Evolutionary conservation across 2,329 filamentous ascomycete species (phyloP), one percentile per base, ranked within the genome.

Genomic region (Plenodomus tracheiphilus): DNA sequence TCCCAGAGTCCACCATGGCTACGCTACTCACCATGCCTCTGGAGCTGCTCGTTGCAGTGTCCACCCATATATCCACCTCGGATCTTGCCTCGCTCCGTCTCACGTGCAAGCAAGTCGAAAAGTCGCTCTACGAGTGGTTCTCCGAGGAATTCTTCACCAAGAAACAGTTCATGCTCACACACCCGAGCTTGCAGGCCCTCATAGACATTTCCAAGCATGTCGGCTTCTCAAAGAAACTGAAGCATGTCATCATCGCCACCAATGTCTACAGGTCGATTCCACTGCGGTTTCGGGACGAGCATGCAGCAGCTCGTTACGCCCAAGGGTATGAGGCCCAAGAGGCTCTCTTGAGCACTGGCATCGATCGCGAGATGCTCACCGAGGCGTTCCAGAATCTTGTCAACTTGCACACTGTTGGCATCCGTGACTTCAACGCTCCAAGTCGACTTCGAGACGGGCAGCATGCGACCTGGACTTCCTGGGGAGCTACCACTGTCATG

Each of bases 101-200:
- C 15, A 76, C 77, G 2, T 85, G 83, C 72, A 82, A 78, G 46
- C 65, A 74, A 16, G 62, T 85, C 11, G 84, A 87, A 62, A 69
- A 69, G 17, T 71, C 74, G 1, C 72, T 86, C 11, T 82, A 82
- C 66, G 73, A 77, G 41, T 74, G 74, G 28, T 88, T 87, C 57
- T 75, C 79, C 21, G 73, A 73, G 19, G 84, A 86, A 54, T 88
- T 85, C 74, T 88, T 89, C 69, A 75, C 73, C 42, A 84, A 83
- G 65, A 82, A 81, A 59, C 84, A 87, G 61, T 88, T 87, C 69
- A 85, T 86, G 80, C 56, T 86, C 45, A 79, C 79, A 1, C 73
- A 81, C 28, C 69, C 75, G 56, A 87, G 84, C 58, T 71, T 87
- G 9, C 75, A 80, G 43, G 74, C 79, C 0, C 73, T 86, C 13